Evolutionary conservation across 2,329 filamentous ascomycete genomes (phyloP), one percentile per base, ranked within the genome.

Genomic region (Colletotrichum lindemuthianum): DNA sequence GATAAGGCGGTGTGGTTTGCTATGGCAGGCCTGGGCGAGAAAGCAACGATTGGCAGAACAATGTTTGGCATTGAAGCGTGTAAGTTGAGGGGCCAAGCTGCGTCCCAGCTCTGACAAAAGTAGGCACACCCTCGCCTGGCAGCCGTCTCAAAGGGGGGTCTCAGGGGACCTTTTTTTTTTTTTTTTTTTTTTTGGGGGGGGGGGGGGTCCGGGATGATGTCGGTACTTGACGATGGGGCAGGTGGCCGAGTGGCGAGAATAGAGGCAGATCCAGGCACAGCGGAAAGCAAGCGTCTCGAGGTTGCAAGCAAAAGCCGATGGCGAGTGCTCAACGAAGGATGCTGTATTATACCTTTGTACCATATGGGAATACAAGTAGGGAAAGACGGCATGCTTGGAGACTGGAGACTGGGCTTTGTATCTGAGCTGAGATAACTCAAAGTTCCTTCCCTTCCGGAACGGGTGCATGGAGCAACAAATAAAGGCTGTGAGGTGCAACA

Each of bases 51-150:
- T 24, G 24, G 24, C 24, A 24, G 39, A 15, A 51, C 24, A 44
- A 24, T 34, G 39, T 65, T 51, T 55, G 45, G 56, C 34, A 39
- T 40, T 51, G 40, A 58, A 51, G 50, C 58, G 40, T 65, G 45
- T 61, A 56, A 65, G 51, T 65, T 51, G 36, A 16, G 55, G 45
- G 50, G 61, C 45, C 32, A 49, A 52, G 45, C 52, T 24, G 24
- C 24, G 24, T 24, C 24, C 24, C 15, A 34, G 40, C 40, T 47
- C 50, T 43, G 44, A 50, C 44, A 50, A 16, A 60, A 34, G 60
- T 39, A 37, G 49, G 43, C 55, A 59, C n/a, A 47, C 43, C 55
- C 56, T 63, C 16, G 41, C 55, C 33, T 37, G 49, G 24, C 39
- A n/a, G 49, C 37, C n/a, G 37, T 63, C 37, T 63, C 60, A 36